Evolutionary conservation across 257 asterid genomes (phyloP).

Genomic region (Osmanthus fragrans): DNA sequence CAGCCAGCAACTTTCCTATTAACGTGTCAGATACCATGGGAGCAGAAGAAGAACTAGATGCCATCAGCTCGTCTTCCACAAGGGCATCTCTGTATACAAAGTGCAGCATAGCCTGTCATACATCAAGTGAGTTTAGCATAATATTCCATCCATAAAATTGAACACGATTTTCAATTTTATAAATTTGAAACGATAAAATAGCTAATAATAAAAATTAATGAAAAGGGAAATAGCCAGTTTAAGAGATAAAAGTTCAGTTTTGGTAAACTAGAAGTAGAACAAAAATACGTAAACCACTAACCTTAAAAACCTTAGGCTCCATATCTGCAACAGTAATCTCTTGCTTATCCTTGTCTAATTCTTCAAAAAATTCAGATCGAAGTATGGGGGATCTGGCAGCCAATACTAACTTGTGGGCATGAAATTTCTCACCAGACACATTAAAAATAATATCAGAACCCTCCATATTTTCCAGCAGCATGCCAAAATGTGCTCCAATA

Average conservation of each 20-base stretch:
- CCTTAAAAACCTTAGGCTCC: constrained; percentile 94
- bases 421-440: constrained; percentile 79
- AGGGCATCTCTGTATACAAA: constrained; percentile 85
- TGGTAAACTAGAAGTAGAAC: constrained; percentile 4
- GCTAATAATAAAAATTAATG: not conserved
- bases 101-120: constrained; percentile 88
- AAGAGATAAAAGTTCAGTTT: not conserved
- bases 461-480: constrained; percentile 76
- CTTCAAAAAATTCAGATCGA: constrained; percentile 64
- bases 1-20: constrained; percentile 83
- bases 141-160: constrained; percentile 11
- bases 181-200: constrained; percentile 4
- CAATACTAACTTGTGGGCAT: constrained; percentile 88
- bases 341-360: constrained; percentile 48
- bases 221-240: not conserved
- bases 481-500: constrained; percentile 83
- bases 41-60: constrained; percentile 57
- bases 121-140: constrained; percentile 29
- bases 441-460: constrained; percentile 78
- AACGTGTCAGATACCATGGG: constrained; percentile 57
- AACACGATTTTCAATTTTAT: not conserved
- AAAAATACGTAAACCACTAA: constrained; percentile 26
- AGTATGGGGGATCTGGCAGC: constrained; percentile 88
- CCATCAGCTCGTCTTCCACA: constrained; percentile 72
- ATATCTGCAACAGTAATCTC: constrained; percentile 67